Conservation (phyloP, 345 rosid genomes). For the Gossypium thurberi region DNA sequence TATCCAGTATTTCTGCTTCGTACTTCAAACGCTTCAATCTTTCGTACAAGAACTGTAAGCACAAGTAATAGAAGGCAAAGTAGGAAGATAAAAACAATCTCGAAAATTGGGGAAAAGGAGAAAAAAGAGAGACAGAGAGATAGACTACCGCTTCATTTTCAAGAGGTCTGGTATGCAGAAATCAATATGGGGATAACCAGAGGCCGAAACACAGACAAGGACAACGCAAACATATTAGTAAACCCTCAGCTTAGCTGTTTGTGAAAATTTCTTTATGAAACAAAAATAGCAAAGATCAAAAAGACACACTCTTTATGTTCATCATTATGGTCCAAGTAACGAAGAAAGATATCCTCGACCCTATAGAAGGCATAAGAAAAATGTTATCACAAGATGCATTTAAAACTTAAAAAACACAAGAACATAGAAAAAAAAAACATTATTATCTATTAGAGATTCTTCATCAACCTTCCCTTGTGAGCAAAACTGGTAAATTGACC, state of each 20-base stretch:
- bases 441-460: neutral
- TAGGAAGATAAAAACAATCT: neutral
- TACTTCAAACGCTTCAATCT: conserved; percentile 17
- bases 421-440: neutral
- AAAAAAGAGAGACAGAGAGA: neutral
- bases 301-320: conserved; percentile 10
- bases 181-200: neutral
- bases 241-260: neutral
- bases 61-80: neutral
- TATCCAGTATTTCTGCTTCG: conserved; percentile 26
- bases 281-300: neutral
- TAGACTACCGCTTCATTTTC: conserved; percentile 15
- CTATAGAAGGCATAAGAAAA: conserved; percentile 9
- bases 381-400: neutral
- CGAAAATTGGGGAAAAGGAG: neutral
- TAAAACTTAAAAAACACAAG: neutral
- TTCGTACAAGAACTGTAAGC: conserved; percentile 14
- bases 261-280: neutral
- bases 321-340: conserved; percentile 8
- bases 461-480: conserved; percentile 25
- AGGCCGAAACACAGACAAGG: neutral
- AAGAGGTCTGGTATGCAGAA: conserved; percentile 8
- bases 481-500: conserved; percentile 22
- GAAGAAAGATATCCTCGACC: conserved; percentile 29
- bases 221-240: neutral